Conservation (phyloP, 768 basidiomycete species). For the Fomitopsis serialis region DNA sequence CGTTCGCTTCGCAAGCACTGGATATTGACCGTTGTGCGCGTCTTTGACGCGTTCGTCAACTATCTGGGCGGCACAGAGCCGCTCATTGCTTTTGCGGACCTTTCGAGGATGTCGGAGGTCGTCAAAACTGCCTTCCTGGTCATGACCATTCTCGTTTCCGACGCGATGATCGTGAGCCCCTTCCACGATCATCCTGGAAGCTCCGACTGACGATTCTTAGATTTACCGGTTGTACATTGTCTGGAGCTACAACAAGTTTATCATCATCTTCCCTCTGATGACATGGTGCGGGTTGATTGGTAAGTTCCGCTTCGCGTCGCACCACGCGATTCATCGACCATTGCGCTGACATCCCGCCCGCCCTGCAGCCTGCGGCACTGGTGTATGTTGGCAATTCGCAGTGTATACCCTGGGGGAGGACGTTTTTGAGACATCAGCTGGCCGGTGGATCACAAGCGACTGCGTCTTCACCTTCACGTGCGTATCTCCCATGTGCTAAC, state of each 20-base stretch:
- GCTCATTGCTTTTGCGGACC: background rate
- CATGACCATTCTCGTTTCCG: background rate
- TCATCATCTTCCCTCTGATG: conserved; percentile 1
- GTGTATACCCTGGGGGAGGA: conserved; percentile 1
- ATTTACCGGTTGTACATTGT: conserved; percentile 3
- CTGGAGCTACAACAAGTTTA: background rate
- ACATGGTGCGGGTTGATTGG: conserved; percentile 1
- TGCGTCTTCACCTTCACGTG: conserved; percentile 1
- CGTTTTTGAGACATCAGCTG: background rate
- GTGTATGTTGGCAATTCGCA: background rate
- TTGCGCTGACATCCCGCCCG: too few species aligned
- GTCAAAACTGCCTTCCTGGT: conserved; percentile 1
- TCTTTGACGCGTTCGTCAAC: background rate
- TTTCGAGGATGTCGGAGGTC: background rate
- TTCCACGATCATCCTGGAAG: background rate
- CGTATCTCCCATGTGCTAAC: background rate
- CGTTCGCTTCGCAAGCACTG: background rate
- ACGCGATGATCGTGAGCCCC: background rate
- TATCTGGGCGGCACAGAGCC: background rate
- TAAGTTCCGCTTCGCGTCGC: background rate
- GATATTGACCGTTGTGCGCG: background rate
- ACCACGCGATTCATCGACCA: too few species aligned
- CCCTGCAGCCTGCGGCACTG: conserved; percentile 1
- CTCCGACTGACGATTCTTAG: background rate
- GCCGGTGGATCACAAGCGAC: conserved; percentile 2